Base-by-base conservation (phyloP, 2,329 filamentous ascomycete genomes). In the Graphiopsis chlorocephala region DNA sequence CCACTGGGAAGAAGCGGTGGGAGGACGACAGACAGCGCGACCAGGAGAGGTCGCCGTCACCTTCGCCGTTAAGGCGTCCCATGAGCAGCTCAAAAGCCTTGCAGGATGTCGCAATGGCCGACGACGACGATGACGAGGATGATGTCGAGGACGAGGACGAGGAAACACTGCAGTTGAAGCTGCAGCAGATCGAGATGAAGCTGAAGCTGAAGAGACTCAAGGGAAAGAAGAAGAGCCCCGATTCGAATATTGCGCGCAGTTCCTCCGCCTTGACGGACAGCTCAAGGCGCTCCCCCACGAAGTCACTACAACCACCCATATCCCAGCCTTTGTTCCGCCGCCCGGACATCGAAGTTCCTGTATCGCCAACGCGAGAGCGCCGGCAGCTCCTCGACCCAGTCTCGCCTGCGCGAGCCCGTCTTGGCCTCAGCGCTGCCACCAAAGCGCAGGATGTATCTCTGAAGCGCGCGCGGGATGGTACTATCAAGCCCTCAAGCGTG, bases 361-460 rank as follows among this genome's bases (percentile, higher is more conserved):
- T 93, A 0, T 90, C 94, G 4, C 89, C 87, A 1, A 84, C 79
- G 76, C 86, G 80, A 70, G 81, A 75, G 33, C 71, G 71, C 78
- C 83, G 75, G 48, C 77, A 81, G 15, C 74, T 82, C 1, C 73
- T 80, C 17, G 80, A 85, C 15, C 88, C 87, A 38, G 86, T 84
- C 28, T 97, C 93, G 1, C 94, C 95, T 0, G 90, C 90, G 61
- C 85, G 93, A 66, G 86, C 95, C 15, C 78, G 92, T 20, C 77
- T 98, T 17, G 94, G 95, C 5, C 96, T 98, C 67, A 93, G 97
- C 78, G 96, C 96, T 75, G 93, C 92, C 0, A 80, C 93, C 38
- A 90, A 84, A 71, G 93, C 89, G 1, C 86, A 86, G 65, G 92
- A 97, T 71, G 84, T 98, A 33, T 97, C 93, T 3, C 80, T 98